Evolutionary conservation across 495 filamentous ascomycete genomes (phyloP).

Genomic region (Achaetomiella virescens): DNA sequence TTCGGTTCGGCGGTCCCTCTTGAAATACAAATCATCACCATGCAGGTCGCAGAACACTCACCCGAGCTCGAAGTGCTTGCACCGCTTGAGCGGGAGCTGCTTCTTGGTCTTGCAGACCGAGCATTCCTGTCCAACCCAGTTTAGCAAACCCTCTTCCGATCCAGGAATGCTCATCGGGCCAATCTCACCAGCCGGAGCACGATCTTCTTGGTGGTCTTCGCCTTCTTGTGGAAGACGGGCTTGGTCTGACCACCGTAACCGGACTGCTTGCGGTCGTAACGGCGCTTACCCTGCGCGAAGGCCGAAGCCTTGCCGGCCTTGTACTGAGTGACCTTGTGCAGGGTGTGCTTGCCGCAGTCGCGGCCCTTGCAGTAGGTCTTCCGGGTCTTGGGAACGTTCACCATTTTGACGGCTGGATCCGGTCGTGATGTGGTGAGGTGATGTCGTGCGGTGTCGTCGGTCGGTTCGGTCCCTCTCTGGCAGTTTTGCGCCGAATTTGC

Average conservation of each 20-base stretch:
- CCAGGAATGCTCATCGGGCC: conserved; percentile 4
- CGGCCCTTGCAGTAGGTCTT: conserved; percentile 80
- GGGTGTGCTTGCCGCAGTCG: conserved; percentile 88
- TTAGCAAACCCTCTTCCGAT: conserved; percentile 16
- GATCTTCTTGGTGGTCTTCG: conserved; percentile 99
- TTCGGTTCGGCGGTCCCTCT: conserved; percentile 14
- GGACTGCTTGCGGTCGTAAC: conserved; percentile 99
- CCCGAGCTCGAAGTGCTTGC: conserved; percentile 99
- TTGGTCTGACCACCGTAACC: conserved; percentile 99
- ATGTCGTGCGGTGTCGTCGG: conserved; percentile 24
- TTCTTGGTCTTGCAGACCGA: conserved; percentile 96
- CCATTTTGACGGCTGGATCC: conserved; percentile 35
- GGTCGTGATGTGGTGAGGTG: conserved; percentile 26
- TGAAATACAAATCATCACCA: neutral
- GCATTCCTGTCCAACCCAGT: conserved; percentile 67
- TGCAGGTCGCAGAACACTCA: conserved; percentile 45
- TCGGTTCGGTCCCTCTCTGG: conserved; percentile 13
- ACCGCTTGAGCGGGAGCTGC: conserved; percentile 94
- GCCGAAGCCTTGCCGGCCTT: conserved; percentile 79
- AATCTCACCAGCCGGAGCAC: conserved; percentile 69
- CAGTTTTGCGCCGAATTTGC: conserved; percentile 26
- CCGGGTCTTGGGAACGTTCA: conserved; percentile 40
- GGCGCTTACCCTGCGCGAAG: conserved; percentile 97
- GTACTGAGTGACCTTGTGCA: conserved; percentile 96
- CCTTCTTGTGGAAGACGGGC: conserved; percentile 99